phyloP scores from a whole-genome alignment of 2,329 filamentous ascomycete species.

The Neonectria coccinea region DNA sequence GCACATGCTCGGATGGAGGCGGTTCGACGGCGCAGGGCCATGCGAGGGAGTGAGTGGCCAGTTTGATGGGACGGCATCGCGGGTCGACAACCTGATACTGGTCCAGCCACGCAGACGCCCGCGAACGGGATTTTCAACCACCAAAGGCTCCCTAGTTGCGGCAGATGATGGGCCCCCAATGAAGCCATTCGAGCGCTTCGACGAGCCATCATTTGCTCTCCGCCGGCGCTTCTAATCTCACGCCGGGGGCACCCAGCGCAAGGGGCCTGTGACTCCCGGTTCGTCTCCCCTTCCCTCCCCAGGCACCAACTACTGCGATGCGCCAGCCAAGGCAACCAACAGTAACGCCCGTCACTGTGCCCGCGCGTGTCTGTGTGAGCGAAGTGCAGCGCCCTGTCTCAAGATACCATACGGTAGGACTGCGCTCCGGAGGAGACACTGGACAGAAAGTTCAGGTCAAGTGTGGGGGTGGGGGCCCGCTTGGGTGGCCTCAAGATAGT shows the following conservation, averaged over 20 bases:
- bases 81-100: conserved; percentile 35
- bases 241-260: conserved; percentile 9
- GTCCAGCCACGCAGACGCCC: conserved; percentile 11
- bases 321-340: neutral
- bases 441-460: conserved; percentile 5
- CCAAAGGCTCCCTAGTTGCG: neutral
- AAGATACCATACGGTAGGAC: conserved; percentile 7
- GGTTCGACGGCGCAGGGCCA: conserved; percentile 18
- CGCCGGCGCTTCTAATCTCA: conserved; percentile 6
- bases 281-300: neutral
- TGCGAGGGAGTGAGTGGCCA: conserved; percentile 29
- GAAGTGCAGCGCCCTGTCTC: conserved; percentile 13
- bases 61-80: conserved; percentile 26
- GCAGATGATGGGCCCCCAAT: conserved; percentile 14
- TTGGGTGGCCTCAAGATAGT: conserved; percentile 16
- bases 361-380: conserved; percentile 1
- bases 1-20: conserved; percentile 16
- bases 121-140: conserved; percentile 10
- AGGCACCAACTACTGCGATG: conserved; percentile 11
- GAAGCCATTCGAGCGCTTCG: conserved; percentile 24
- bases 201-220: conserved; percentile 8
- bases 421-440: neutral
- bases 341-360: conserved; percentile 12
- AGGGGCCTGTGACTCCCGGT: conserved; percentile 19
- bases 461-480: conserved; percentile 26